A percentile compares a stretch with the other conserved stretches of the same genome.
Conservation (phyloP, 495 filamentous ascomycete genomes). For the Thozetella sp. region DNA sequence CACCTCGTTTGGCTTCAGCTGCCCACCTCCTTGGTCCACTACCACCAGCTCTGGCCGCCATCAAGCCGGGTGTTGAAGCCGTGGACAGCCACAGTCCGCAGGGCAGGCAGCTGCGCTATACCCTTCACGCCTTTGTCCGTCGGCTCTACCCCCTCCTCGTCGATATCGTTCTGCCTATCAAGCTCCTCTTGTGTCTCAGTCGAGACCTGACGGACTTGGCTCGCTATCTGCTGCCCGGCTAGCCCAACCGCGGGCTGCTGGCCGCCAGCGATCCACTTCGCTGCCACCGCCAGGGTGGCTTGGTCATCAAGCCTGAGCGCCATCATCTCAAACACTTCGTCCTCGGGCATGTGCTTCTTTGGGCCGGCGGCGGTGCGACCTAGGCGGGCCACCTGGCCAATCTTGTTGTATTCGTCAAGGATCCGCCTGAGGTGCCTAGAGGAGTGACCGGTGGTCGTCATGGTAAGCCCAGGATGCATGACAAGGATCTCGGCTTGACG, state of each 20-base stretch:
- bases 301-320: not conserved
- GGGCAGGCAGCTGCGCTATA: not conserved
- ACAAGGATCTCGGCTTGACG: conserved; percentile 19
- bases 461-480: conserved; percentile 14
- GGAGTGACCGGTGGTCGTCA: not conserved
- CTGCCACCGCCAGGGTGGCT: not conserved
- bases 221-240: not conserved
- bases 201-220: conserved; percentile 1
- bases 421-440: not conserved
- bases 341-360: not conserved
- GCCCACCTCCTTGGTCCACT: not conserved
- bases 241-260: not conserved
- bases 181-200: not conserved
- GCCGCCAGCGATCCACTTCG: not conserved
- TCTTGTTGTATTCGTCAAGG: conserved; percentile 1
- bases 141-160: too few relatives aligned
- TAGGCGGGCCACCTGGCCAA: not conserved
- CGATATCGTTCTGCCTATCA: not conserved
- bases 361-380: not conserved
- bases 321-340: not conserved
- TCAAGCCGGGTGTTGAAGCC: not conserved
- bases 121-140: too few relatives aligned
- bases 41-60: not conserved
- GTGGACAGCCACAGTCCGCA: not conserved
- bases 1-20: not conserved